These are phyloP conservation scores for Meyerozyma sp. DNA, from an alignment of 1,139 yeast genomes.

Conservation along the genomic window DNA sequence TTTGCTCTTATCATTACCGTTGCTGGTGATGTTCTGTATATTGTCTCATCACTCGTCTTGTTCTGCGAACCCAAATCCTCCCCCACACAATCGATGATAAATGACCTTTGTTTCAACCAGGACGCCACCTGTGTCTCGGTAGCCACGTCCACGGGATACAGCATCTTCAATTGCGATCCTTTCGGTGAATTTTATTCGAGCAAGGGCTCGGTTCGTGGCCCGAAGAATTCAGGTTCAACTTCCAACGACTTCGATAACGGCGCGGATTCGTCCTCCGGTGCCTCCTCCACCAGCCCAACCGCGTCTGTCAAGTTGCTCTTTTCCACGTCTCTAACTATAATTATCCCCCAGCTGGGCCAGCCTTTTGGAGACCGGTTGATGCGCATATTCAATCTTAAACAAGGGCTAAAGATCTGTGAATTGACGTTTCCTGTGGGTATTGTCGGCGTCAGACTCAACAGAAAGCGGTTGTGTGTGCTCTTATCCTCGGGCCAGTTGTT, in stretches of 20 bases:
- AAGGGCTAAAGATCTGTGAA: conserved; percentile 65
- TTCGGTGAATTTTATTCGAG: conserved; percentile 39
- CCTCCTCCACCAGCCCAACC: conserved; percentile 16
- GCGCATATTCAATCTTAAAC: conserved; percentile 63
- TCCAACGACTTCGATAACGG: background rate
- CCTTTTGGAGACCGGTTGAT: conserved; percentile 45
- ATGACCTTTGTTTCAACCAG: conserved; percentile 41
- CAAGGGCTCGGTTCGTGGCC: background rate
- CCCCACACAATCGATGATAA: conserved; percentile 13
- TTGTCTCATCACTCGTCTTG: background rate
- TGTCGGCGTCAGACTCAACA: conserved; percentile 56
- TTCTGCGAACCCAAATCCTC: background rate
- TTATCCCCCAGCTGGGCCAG: conserved; percentile 46
- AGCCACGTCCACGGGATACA: conserved; percentile 28
- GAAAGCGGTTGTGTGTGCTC: conserved; percentile 59
- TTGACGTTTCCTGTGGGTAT: conserved; percentile 61
- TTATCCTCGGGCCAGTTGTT: conserved; percentile 59
- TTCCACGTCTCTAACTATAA: conserved; percentile 63
- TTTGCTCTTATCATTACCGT: background rate
- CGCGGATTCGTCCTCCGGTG: background rate
- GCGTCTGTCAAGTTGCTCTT: conserved; percentile 54
- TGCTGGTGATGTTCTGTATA: background rate
- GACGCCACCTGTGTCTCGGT: conserved; percentile 39
- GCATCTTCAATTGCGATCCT: conserved; percentile 43
- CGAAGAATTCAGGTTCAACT: background rate